Evolutionary conservation across 2,329 filamentous ascomycete species (phyloP).

Genomic region (Fusarium sp.): DNA sequence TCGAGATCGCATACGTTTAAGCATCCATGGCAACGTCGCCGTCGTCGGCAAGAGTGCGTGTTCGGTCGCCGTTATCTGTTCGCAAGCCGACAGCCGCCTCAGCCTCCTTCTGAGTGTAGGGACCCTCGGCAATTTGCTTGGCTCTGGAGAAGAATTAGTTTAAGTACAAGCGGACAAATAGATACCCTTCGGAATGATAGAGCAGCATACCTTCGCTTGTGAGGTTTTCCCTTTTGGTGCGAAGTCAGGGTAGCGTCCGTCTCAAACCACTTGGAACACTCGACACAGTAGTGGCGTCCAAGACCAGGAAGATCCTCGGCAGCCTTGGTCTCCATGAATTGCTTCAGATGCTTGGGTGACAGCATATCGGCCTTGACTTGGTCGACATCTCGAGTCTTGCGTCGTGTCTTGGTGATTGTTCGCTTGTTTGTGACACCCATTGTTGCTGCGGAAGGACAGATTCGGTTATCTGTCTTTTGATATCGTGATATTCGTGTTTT

Average conservation of each 20-base stretch:
- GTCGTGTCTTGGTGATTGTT: slow-evolving; percentile 79
- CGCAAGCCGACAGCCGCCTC: slow-evolving; percentile 81
- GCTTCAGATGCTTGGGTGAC: slow-evolving; percentile 80
- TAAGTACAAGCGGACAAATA: slow-evolving; percentile 1
- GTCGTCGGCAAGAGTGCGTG: slow-evolving; percentile 22
- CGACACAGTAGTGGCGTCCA: slow-evolving; percentile 86
- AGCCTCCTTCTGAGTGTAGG: slow-evolving; percentile 86
- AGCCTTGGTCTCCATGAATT: slow-evolving; percentile 82
- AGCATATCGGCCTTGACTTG: slow-evolving; percentile 87
- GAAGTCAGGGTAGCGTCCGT: slow-evolving; percentile 78
- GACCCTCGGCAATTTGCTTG: slow-evolving; percentile 83
- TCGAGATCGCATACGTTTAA: slow-evolving; percentile 34
- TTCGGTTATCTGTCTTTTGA: background rate
- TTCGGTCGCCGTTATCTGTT: slow-evolving; percentile 68
- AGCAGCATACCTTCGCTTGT: slow-evolving; percentile 77
- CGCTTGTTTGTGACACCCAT: slow-evolving; percentile 77
- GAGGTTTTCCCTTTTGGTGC: slow-evolving; percentile 88
- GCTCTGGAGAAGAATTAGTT: slow-evolving; percentile 64
- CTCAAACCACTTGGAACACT: slow-evolving; percentile 98
- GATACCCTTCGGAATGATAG: slow-evolving; percentile 12
- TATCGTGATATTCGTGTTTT: slow-evolving; percentile 5
- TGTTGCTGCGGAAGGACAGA: background rate
- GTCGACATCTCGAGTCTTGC: slow-evolving; percentile 86
- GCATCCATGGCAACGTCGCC: slow-evolving; percentile 51
- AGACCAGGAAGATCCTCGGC: slow-evolving; percentile 88